Conservation (phyloP, 345 rosid species). For the Arabidopsis suecica region DNA sequence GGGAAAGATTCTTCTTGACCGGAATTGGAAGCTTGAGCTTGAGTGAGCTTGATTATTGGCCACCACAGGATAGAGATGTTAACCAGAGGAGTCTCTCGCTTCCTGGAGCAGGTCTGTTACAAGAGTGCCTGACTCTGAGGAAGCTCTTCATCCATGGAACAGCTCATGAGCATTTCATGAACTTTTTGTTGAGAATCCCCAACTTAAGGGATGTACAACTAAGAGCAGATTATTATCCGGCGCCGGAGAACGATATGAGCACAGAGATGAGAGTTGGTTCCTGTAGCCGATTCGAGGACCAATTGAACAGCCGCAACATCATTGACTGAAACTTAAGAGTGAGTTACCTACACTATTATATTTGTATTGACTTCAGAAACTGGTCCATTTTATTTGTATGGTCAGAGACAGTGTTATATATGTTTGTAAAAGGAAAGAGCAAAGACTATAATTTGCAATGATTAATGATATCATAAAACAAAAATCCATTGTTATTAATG, state of each 20-base stretch:
- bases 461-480: conserved; percentile 19
- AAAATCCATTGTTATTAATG: neutral
- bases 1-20: conserved; percentile 87
- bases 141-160: conserved; percentile 96
- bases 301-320: conserved; percentile 62
- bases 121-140: conserved; percentile 63
- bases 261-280: conserved; percentile 90
- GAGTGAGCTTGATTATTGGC: conserved; percentile 84
- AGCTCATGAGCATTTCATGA: conserved; percentile 92
- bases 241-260: conserved; percentile 88
- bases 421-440: conserved; percentile 36
- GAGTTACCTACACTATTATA: conserved; percentile 1
- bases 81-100: conserved; percentile 83
- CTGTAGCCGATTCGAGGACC: conserved; percentile 84
- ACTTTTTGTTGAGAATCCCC: conserved; percentile 58
- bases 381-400: neutral
- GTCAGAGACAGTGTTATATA: conserved; percentile 12
- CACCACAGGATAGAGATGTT: conserved; percentile 87
- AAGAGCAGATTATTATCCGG: conserved; percentile 91
- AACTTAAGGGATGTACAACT: conserved; percentile 87
- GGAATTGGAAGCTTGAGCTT: conserved; percentile 69
- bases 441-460: conserved; percentile 23
- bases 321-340: conserved; percentile 52
- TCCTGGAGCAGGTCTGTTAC: conserved; percentile 73
- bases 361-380: conserved; percentile 19